phyloP scores from a whole-genome alignment of 805 yeast genomes.

The Debaryomyces hansenii region DNA sequence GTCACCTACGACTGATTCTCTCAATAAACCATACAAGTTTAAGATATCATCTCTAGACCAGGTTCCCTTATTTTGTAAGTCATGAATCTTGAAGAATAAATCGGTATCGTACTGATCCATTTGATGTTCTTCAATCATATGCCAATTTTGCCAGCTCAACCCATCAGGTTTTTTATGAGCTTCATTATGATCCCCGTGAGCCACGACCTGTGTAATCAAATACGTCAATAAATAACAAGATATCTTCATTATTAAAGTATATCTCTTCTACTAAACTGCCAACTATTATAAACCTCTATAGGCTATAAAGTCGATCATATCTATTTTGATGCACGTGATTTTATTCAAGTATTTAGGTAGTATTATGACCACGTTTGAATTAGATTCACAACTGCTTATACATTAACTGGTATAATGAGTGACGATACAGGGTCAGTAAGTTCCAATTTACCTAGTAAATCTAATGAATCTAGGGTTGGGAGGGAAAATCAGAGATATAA shows the following conservation, averaged over 20 bases:
- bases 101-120: constrained; percentile 70
- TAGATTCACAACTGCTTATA: neutral
- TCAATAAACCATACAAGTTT: constrained; percentile 74
- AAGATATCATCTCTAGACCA: constrained; percentile 65
- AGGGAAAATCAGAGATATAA: constrained; percentile 59
- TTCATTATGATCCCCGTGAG: constrained; percentile 8
- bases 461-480: constrained; percentile 48
- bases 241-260: neutral
- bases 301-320: too few species aligned
- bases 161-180: constrained; percentile 43
- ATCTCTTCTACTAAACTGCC: neutral
- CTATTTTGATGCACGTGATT: too few species aligned
- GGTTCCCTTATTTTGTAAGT: constrained; percentile 57
- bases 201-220: neutral
- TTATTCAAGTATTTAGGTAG: too few species aligned
- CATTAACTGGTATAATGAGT: neutral
- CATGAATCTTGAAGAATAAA: constrained; percentile 80
- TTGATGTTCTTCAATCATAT: constrained; percentile 88
- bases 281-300: neutral
- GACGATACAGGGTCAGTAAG: neutral
- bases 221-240: neutral
- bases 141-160: constrained; percentile 79
- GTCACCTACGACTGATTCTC: constrained; percentile 75
- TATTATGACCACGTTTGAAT: neutral
- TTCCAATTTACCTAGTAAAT: constrained; percentile 5